These are phyloP conservation scores for Chrysoporthe deuterocubensis DNA, from an alignment of 2,329 filamentous ascomycete species.

Conservation along the genomic window DNA sequence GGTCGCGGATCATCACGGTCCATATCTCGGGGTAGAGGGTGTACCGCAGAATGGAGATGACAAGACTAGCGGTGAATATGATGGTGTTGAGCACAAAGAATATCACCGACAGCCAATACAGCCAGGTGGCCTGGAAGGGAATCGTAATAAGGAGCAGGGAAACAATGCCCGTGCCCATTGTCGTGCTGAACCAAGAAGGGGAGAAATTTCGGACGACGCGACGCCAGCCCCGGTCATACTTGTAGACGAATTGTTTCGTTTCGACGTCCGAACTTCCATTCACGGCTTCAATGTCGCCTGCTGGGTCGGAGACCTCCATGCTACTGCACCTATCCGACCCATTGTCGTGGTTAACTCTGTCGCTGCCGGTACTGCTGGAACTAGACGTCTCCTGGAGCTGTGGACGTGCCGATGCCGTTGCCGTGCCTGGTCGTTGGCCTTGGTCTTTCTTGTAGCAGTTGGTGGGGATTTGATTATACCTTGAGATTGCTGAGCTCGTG, in stretches of 20 bases:
- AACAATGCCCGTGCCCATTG: constrained; percentile 68
- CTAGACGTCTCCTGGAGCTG: not conserved
- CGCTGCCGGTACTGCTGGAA: not conserved
- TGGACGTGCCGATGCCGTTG: not conserved
- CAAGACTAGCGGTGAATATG: constrained; percentile 55
- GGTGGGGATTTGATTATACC: not conserved
- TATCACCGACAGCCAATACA: constrained; percentile 57
- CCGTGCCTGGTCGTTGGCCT: not conserved
- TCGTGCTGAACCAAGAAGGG: constrained; percentile 56
- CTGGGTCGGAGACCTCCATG: not conserved
- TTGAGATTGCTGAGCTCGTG: not conserved
- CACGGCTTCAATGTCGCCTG: not conserved
- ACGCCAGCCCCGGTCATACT: constrained; percentile 37
- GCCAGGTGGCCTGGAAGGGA: constrained; percentile 58
- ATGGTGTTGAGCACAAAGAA: constrained; percentile 61
- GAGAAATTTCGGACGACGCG: constrained; percentile 49
- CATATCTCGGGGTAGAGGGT: constrained; percentile 65
- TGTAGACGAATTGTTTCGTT: constrained; percentile 4
- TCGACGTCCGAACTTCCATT: not conserved
- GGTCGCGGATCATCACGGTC: constrained; percentile 63
- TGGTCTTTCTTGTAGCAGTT: not conserved
- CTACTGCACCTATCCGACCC: not conserved
- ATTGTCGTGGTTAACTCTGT: not conserved
- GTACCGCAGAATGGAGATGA: constrained; percentile 60
- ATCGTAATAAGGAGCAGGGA: constrained; percentile 61